phyloP scores from a whole-genome alignment of 1,139 yeast species.

The Hansenula anomala region DNA sequence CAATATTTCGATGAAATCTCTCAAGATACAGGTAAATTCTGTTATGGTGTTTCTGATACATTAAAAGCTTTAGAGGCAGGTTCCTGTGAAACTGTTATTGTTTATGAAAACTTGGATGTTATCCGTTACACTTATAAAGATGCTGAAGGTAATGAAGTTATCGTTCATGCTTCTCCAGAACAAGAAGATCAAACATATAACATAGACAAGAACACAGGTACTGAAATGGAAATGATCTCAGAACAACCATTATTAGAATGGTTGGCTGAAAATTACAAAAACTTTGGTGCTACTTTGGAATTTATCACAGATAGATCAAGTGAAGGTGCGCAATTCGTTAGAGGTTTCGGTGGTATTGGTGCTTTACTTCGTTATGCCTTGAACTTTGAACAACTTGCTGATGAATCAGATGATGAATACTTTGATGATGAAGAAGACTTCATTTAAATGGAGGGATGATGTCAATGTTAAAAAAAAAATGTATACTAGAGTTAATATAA shows the following conservation, averaged over 20 bases:
- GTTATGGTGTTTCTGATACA: conserved; percentile 96
- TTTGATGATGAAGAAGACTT: conserved; percentile 63
- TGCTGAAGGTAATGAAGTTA: conserved; percentile 71
- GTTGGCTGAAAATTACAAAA: conserved; percentile 95
- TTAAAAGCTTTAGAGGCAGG: conserved; percentile 94
- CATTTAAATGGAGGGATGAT: conserved; percentile 22
- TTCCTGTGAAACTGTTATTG: conserved; percentile 90
- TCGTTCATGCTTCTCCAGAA: conserved; percentile 68
- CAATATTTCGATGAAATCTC: conserved; percentile 94
- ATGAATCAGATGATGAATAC: conserved; percentile 86
- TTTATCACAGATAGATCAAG: conserved; percentile 95
- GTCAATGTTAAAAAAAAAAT: background rate
- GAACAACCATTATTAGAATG: conserved; percentile 90
- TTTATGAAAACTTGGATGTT: conserved; percentile 84
- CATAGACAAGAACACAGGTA: conserved; percentile 79
- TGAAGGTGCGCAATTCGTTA: conserved; percentile 97
- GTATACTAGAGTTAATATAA: conserved; percentile 1
- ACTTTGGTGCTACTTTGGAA: conserved; percentile 91
- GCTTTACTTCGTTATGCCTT: conserved; percentile 94
- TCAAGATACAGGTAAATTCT: conserved; percentile 93
- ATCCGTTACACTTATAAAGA: conserved; percentile 83
- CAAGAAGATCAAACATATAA: conserved; percentile 74
- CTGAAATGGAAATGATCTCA: conserved; percentile 79
- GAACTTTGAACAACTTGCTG: conserved; percentile 90
- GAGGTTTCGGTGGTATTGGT: conserved; percentile 98